Evolutionary conservation across 2,329 filamentous ascomycete species (phyloP), one percentile per base, ranked within the genome.

Genomic region (Epichloe coenophiala): DNA sequence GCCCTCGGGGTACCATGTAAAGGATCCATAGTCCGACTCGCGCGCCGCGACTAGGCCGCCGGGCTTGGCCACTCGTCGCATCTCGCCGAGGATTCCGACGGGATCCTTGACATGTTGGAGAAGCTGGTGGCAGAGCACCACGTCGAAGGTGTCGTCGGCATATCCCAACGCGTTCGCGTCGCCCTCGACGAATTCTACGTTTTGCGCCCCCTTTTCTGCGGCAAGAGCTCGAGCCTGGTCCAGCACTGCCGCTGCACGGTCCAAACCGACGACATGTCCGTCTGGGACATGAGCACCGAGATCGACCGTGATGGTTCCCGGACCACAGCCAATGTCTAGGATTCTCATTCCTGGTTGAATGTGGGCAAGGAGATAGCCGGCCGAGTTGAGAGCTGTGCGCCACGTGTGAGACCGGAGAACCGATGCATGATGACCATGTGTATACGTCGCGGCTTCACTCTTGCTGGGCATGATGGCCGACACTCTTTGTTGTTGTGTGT

Each of bases 291-390:
- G 57, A n/a, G 60, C 57, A 44, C 63, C 64, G 27, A 75, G 61
- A 36, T 67, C 68, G 0, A 63, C 62, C 12, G 71, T 72, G 59
- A 76, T 75, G 45, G 68, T 71, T 4, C 71, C 73, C 0, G 73
- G 70, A 0, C 73, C 73, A 58, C 71, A 73, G 48, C 72, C 72
- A 33, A 74, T 62, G 54, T 75, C 72, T 48, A 75, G 68, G 44
- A 75, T 63, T 19, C 53, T 57, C 61, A 69, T 63, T 6, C 59
- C 57, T 0, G 62, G 57, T 39, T 65, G 62, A 53, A 74, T 60
- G 55, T 71, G 57, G 1, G 68, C 67, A 3, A 73, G 54, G 3
- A 74, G 58, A 53, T 69, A 70, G 50, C 61, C 62, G 2, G 70
- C 71, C 42, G 68, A 68, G n/a, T 63, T 63, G n/a, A 67, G 60